Evolutionary conservation across 2,329 filamentous ascomycete species (phyloP), one percentile per base, ranked within the genome.

Genomic region (Colletotrichum sp.): DNA sequence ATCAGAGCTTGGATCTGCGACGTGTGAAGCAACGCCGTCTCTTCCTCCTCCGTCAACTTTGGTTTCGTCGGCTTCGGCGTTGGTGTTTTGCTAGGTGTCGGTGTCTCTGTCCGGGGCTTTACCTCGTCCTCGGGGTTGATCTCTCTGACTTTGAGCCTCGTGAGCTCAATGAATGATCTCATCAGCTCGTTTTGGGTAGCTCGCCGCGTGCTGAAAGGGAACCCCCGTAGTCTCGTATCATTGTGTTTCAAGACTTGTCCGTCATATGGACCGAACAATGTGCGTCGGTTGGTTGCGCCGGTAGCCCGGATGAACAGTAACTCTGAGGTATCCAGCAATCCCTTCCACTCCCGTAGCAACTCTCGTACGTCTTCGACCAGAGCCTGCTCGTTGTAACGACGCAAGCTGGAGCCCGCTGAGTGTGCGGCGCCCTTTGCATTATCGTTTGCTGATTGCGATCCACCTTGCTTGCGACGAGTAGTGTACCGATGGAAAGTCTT

Each of bases 401-500:
- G 93, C 73, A 99, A 87, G 60, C 93, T 95, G 1, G 97, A 95
- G 83, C 98, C 97, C 9, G 96, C 98, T 6, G 97, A 99, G 85
- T 99, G 96, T 0, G 97, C 97, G 63, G 94, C 93, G 16, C 97
- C 96, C 82, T 98, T 98, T n/a, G 96, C 92, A 77, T 95, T 94
- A 84, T 99, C 97, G 83, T 96, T 99, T 32, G 96, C 94, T 5
- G 96, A 98, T 84, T 99, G 97, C 13, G 96, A 93, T 57, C 98
- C 97, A 88, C 97, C 97, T 84, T 99, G 97, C 84, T 99, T 99
- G 79, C 97, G 91, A 78, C 97, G 91, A 7, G 97, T 99, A 0
- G 98, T 99, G 83, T 99, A 99, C 73, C 97, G 92, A 84, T 99
- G 98, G 84, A 99, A 99, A 0, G 96, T 98, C 87, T 99, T 99